phyloP scores from a whole-genome alignment of 805 yeast species.

The Saturnispora diversa region DNA sequence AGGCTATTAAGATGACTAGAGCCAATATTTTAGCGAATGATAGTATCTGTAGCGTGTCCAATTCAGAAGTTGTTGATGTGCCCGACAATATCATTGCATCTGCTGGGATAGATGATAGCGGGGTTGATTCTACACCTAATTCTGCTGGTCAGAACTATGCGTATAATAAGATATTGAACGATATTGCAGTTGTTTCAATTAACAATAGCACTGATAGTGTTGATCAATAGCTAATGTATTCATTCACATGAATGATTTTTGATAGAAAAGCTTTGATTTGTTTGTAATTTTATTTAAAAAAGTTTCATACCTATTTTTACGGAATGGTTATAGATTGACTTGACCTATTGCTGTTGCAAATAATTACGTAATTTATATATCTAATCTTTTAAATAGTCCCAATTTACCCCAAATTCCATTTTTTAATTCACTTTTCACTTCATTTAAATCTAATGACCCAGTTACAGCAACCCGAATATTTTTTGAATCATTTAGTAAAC shows the following conservation, averaged over 20 bases:
- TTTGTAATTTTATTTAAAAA: too few relatives aligned
- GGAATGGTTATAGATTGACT: too few relatives aligned
- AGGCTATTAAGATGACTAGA: neutral
- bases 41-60: slow-evolving; percentile 2
- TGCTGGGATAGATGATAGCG: neutral
- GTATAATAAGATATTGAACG: slow-evolving; percentile 7
- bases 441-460: neutral
- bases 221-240: too few relatives aligned
- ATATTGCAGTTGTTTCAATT: slow-evolving; percentile 5
- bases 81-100: slow-evolving; percentile 12
- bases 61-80: slow-evolving; percentile 14
- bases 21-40: slow-evolving; percentile 3
- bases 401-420: neutral
- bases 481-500: slow-evolving; percentile 6
- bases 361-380: neutral
- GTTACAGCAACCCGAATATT: neutral
- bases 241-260: too few relatives aligned
- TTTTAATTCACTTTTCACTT: neutral
- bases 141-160: slow-evolving; percentile 10
- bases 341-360: too few relatives aligned
- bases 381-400: neutral
- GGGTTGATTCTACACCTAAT: slow-evolving; percentile 3
- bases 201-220: neutral
- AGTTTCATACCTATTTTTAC: too few relatives aligned
- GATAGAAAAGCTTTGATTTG: too few relatives aligned